A percentile compares a stretch with the other conserved stretches of the same genome.
Conservation (phyloP, 768 basidiomycete species). For the Holtermannia corniformis region DNA sequence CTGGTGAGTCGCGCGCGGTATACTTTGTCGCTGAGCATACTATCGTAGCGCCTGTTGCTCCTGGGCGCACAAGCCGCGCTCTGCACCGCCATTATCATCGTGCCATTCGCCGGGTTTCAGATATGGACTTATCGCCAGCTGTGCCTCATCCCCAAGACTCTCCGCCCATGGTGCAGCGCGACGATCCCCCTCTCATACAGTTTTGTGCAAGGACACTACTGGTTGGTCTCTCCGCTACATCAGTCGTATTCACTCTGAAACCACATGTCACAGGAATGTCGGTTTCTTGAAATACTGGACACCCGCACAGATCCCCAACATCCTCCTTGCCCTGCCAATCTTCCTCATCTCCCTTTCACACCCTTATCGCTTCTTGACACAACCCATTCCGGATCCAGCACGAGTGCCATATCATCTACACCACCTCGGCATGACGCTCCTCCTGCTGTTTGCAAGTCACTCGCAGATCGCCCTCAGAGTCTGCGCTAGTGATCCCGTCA, state of each 20-base stretch:
- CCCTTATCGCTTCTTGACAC: conserved; percentile 17
- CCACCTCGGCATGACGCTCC: conserved; percentile 52
- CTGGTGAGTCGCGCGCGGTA: too few species aligned
- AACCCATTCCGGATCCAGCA: neutral
- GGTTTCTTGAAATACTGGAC: conserved; percentile 87
- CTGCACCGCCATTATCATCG: conserved; percentile 48
- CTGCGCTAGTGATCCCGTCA: conserved; percentile 62
- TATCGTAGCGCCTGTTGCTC: too few species aligned
- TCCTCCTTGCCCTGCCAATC: conserved; percentile 66
- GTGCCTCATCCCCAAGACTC: conserved; percentile 46
- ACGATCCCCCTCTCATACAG: conserved; percentile 64
- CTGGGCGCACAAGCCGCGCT: conserved; percentile 44
- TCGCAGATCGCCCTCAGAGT: conserved; percentile 78
- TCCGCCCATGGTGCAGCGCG: conserved; percentile 57
- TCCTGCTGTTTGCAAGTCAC: conserved; percentile 70
- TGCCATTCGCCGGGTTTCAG: conserved; percentile 68
- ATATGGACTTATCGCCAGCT: conserved; percentile 56
- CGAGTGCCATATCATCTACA: conserved; percentile 63
- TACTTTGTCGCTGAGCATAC: too few species aligned
- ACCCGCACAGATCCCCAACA: conserved; percentile 71
- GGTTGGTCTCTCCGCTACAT: conserved; percentile 40
- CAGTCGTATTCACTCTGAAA: neutral
- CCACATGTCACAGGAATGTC: conserved; percentile 47
- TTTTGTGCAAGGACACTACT: conserved; percentile 73
- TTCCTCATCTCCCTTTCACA: conserved; percentile 49